Percentiles rank a stretch among this genome's conserved stretches.
Evolutionary conservation across 208 protist species (phyloP).

Genomic region (Trypanosoma mega): DNA sequence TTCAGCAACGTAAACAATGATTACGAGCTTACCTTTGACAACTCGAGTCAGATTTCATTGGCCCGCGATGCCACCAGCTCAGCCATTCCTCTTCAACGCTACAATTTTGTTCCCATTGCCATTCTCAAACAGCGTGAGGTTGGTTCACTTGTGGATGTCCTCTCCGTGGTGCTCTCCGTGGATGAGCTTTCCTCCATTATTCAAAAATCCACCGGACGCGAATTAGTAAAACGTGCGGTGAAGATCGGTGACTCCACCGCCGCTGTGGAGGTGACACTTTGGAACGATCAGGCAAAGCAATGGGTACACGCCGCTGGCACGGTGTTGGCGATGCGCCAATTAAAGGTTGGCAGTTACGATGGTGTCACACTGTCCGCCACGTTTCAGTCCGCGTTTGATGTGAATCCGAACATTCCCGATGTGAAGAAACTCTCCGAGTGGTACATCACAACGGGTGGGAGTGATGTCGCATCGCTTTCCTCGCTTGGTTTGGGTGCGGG

Average conservation of each 20-base stretch:
- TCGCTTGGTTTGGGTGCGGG: slow-evolving; percentile 35
- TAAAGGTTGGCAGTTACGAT: slow-evolving; percentile 84
- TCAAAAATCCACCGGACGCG: slow-evolving; percentile 78
- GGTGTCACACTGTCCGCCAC: slow-evolving; percentile 84
- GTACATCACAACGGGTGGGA: slow-evolving; percentile 83
- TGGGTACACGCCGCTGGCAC: slow-evolving; percentile 66
- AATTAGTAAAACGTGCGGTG: slow-evolving; percentile 80
- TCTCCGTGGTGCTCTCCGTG: slow-evolving; percentile 76
- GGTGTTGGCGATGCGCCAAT: slow-evolving; percentile 80
- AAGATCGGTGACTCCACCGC: slow-evolving; percentile 80
- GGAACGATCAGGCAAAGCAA: slow-evolving; percentile 82
- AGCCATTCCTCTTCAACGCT: slow-evolving; percentile 73
- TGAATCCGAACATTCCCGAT: slow-evolving; percentile 79
- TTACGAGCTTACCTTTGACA: slow-evolving; percentile 92
- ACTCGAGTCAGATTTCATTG: slow-evolving; percentile 69
- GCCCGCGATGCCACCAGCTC: slow-evolving; percentile 40
- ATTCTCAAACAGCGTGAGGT: slow-evolving; percentile 88
- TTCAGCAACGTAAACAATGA: slow-evolving; percentile 94
- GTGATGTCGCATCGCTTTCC: slow-evolving; percentile 76
- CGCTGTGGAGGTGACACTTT: slow-evolving; percentile 85
- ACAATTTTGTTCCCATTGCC: slow-evolving; percentile 88
- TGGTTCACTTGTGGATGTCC: slow-evolving; percentile 81
- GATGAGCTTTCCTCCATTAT: slow-evolving; percentile 71
- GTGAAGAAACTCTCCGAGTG: slow-evolving; percentile 84
- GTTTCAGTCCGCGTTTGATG: slow-evolving; percentile 81